Evolutionary conservation across 768 basidiomycete species (phyloP), one percentile per base, ranked within the genome.

Genomic region (Peribolospora baueri): DNA sequence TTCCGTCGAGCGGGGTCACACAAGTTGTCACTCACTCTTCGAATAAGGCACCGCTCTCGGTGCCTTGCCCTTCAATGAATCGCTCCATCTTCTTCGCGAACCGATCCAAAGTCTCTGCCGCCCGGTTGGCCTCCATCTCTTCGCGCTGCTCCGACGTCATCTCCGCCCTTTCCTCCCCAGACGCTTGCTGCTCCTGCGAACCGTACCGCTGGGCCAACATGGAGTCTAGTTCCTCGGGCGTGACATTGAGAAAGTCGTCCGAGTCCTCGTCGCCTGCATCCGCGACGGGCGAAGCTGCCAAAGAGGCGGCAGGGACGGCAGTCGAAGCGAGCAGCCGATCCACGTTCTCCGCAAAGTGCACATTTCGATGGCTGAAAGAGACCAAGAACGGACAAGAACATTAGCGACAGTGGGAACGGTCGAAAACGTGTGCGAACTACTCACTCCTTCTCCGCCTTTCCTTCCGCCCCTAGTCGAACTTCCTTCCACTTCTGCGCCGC

Each of bases 21-120:
- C 14, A 46, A 1, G 46, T 42, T 5, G 10, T 41, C 1, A 71
- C 82, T 63, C 68, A 97, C 90, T 95, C 91, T 54, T 80, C 78
- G 63, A 98, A 91, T 59, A 73, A 69, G 0, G 87, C 93, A 3
- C 93, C 93, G 58, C 85, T 81, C 7, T 93, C 57, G 57, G 84
- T 81, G 2, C 93, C 93, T 64, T 90, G 69, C 3, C 83, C 87
- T 61, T 86, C 79, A 2, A 98, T 79, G 64, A 98, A 98, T n/a
- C 71, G 70, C 61, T 84, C 81, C 1, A 98, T 85, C 64, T 84
- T 84, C 57, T 74, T 69, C 8, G 93, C 90, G 53, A 98, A 72
- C 57, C 75, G 74, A 61, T 77, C 78, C 40, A 97, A 68, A 57
- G 75, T 76, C 25, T 72, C 65, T 7, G 86, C 80, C 64, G 85